Evolutionary conservation across 1,139 yeast species (phyloP).

Genomic region (Candida sp.): DNA sequence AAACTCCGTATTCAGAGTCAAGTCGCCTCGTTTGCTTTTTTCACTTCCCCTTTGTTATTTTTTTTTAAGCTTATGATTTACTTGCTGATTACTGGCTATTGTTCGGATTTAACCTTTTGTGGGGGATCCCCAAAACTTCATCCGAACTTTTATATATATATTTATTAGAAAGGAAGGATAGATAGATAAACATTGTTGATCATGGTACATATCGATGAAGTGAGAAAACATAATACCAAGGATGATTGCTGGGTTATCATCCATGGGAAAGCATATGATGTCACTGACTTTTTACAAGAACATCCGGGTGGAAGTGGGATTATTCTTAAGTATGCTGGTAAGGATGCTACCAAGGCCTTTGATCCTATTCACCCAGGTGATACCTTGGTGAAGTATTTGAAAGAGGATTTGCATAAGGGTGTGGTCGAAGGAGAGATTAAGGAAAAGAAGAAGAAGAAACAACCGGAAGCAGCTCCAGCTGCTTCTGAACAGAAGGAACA

Average conservation of each 20-base stretch:
- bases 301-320: constrained; percentile 57
- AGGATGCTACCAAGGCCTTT: constrained; percentile 58
- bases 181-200: too few relatives aligned
- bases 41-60: not conserved
- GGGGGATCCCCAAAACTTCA: not conserved
- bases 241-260: constrained; percentile 55
- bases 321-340: constrained; percentile 52
- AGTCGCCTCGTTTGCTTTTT: not conserved
- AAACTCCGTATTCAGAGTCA: not conserved
- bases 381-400: constrained; percentile 51
- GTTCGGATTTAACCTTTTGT: not conserved
- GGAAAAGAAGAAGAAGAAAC: constrained; percentile 3
- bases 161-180: too few relatives aligned
- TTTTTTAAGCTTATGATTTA: not conserved
- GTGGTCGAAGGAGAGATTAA: constrained; percentile 22
- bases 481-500: constrained; percentile 4
- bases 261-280: constrained; percentile 50
- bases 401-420: constrained; percentile 28
- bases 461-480: constrained; percentile 1
- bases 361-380: constrained; percentile 85
- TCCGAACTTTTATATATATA: not conserved
- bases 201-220: constrained; percentile 28
- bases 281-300: constrained; percentile 43
- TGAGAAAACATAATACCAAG: constrained; percentile 32
- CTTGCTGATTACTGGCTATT: not conserved